Conservation (phyloP, 129 eudicot species). For the Arctium lappa region DNA sequence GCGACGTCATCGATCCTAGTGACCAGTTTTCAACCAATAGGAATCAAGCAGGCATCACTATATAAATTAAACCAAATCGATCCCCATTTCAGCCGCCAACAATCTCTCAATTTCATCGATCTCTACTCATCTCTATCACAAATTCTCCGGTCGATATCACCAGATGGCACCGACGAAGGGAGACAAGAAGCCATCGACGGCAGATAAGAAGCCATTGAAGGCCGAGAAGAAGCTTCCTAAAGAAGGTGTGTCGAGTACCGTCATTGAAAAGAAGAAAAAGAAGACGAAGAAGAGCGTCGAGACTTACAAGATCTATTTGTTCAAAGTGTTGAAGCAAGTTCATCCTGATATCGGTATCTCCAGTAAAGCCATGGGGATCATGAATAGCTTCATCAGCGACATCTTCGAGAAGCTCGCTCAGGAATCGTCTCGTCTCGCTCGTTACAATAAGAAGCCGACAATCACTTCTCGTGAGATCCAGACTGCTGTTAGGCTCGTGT, state of each 20-base stretch:
- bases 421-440: slow-evolving; percentile 19
- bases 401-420: slow-evolving; percentile 23
- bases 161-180: slow-evolving; percentile 5
- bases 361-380: slow-evolving; percentile 9
- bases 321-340: slow-evolving; percentile 11
- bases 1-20: background rate
- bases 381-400: slow-evolving; percentile 7
- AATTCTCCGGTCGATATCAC: background rate
- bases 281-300: slow-evolving; percentile 13
- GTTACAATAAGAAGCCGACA: background rate
- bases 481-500: slow-evolving; percentile 20
- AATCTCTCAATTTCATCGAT: background rate
- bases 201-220: slow-evolving; percentile 6
- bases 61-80: background rate
- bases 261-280: slow-evolving; percentile 2
- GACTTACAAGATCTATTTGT: slow-evolving; percentile 3
- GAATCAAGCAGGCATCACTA: background rate
- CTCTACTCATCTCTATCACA: background rate
- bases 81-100: background rate
- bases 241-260: background rate
- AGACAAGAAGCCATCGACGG: slow-evolving; percentile 5
- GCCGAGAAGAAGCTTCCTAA: slow-evolving; percentile 11
- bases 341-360: slow-evolving; percentile 15
- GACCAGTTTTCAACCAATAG: background rate
- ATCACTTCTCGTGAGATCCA: slow-evolving; percentile 14